Evolutionary conservation across 371 early-diverging fungal species (phyloP), one percentile per base, ranked within the genome.

Genomic region (Capillidium heterosporum): DNA sequence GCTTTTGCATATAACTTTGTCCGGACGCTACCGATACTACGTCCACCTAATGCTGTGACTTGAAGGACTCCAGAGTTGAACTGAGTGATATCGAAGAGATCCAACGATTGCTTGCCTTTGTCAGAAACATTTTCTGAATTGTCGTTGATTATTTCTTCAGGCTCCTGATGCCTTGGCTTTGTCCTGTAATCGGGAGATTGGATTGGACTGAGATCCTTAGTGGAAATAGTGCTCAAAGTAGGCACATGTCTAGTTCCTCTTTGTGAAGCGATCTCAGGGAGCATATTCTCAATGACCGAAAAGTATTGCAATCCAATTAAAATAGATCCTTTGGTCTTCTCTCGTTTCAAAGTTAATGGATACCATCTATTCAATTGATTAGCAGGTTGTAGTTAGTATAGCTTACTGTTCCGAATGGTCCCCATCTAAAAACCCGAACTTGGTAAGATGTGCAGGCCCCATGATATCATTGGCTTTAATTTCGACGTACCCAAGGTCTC

Each of bases 401-500:
- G 7, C 46, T 44, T 44, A 44, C 46, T 44, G 10, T n/a, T 10
- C 29, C 28, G 28, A 11, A 23, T n/a, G n/a, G 21, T 53, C 53
- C 2, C 53, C 53, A 40, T 53, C 35, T 32, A 17, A 13, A 39
- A 23, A 53, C 4, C 53, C 53, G 10, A 23, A n/a, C 10, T 23
- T 15, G 39, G 3, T 19, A 17, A 15, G 21, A 2, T n/a, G 26
- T 39, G 13, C 11, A 23, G 32, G 32, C 8, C 57, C 50, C 15
- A 49, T 7, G 3, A 58, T 28, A 5, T 73, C 71, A 24, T 47
- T 54, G 27, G 78, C 69, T 11, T 63, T 60, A 42, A 80, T 68
- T 48, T 60, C 55, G 0, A 69, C 59, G 48, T 59, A 65, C 3
- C 92, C 92, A 40, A 89, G 63, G 0, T 72, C 60, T 52, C 76